A percentile compares a stretch with the other conserved stretches of the same genome.
Evolutionary conservation across 2,329 filamentous ascomycete species (phyloP).

Genomic region (Colletotrichum plurivorum): DNA sequence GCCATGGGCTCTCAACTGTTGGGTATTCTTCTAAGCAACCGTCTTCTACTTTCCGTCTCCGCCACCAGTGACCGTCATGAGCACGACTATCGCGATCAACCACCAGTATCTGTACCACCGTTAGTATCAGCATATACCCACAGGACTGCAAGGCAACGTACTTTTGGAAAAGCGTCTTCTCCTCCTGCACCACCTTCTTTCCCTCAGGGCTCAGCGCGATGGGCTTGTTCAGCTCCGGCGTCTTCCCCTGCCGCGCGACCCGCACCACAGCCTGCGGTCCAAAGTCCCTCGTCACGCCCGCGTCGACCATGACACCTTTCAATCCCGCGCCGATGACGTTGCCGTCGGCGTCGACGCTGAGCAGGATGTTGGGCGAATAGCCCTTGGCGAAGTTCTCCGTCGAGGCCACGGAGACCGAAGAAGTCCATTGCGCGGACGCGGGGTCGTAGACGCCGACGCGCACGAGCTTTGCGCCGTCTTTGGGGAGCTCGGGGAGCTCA

Average conservation of each 20-base stretch:
- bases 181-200: slow-evolving; percentile 68
- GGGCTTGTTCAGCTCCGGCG: slow-evolving; percentile 74
- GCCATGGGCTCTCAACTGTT: slow-evolving; percentile 12
- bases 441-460: slow-evolving; percentile 72
- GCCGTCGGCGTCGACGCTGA: slow-evolving; percentile 63
- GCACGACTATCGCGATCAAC: slow-evolving; percentile 67
- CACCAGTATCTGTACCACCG: slow-evolving; percentile 73
- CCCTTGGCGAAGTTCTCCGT: slow-evolving; percentile 73
- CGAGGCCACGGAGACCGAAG: slow-evolving; percentile 69
- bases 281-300: slow-evolving; percentile 76
- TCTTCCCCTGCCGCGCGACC: slow-evolving; percentile 62
- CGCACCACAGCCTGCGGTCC: slow-evolving; percentile 71
- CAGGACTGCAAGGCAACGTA: slow-evolving; percentile 53
- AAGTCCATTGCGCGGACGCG: slow-evolving; percentile 61
- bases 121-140: slow-evolving; percentile 49
- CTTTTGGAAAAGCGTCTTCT: slow-evolving; percentile 79
- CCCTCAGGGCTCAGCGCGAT: slow-evolving; percentile 74
- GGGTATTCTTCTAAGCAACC: slow-evolving; percentile 19
- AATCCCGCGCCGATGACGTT: slow-evolving; percentile 65
- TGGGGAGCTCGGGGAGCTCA: slow-evolving; percentile 68
- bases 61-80: slow-evolving; percentile 68
- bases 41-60: slow-evolving; percentile 65
- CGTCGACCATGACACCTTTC: slow-evolving; percentile 73
- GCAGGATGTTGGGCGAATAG: slow-evolving; percentile 69
- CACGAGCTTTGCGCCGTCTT: slow-evolving; percentile 60